phyloP scores from a whole-genome alignment of 1,284 basidiomycete genomes.

The Dichomitus squalens region DNA sequence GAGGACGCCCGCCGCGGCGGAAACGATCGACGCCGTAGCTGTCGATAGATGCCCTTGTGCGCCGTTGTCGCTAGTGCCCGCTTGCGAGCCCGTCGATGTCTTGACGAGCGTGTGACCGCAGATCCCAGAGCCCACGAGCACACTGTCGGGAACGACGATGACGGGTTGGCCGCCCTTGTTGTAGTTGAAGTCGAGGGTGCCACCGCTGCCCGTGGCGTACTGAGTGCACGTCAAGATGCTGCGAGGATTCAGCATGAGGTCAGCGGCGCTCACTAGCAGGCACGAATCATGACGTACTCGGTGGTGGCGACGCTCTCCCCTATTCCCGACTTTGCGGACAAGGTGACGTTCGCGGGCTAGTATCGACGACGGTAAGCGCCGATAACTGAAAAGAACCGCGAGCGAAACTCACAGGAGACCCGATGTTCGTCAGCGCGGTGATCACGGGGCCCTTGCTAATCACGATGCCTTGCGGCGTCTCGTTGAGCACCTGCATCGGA shows the following conservation, averaged over 20 bases:
- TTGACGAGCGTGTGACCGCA: constrained; percentile 31
- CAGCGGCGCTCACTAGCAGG: neutral
- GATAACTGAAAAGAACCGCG: neutral
- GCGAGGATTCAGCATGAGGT: neutral
- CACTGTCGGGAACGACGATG: constrained; percentile 47
- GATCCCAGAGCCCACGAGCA: constrained; percentile 43
- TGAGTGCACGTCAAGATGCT: constrained; percentile 66
- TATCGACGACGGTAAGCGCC: no score
- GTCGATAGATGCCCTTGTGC: neutral
- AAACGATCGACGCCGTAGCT: neutral
- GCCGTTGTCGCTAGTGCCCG: constrained; percentile 3
- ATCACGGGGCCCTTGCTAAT: constrained; percentile 75
- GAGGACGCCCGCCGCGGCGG: constrained; percentile 1
- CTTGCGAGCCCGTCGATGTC: constrained; percentile 7
- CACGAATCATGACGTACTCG: constrained; percentile 46
- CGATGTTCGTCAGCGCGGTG: constrained; percentile 76
- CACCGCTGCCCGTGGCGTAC: constrained; percentile 64
- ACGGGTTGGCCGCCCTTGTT: constrained; percentile 58
- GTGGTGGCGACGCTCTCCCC: constrained; percentile 45
- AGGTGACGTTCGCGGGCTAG: constrained; percentile 57
- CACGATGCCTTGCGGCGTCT: constrained; percentile 62
- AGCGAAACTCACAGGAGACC: constrained; percentile 58
- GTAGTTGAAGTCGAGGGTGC: constrained; percentile 60
- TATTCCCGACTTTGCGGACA: constrained; percentile 59
- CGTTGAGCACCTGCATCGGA: constrained; percentile 56